phyloP scores from a whole-genome alignment of 2,329 filamentous ascomycete genomes.

The Elsinoe ampelina region DNA sequence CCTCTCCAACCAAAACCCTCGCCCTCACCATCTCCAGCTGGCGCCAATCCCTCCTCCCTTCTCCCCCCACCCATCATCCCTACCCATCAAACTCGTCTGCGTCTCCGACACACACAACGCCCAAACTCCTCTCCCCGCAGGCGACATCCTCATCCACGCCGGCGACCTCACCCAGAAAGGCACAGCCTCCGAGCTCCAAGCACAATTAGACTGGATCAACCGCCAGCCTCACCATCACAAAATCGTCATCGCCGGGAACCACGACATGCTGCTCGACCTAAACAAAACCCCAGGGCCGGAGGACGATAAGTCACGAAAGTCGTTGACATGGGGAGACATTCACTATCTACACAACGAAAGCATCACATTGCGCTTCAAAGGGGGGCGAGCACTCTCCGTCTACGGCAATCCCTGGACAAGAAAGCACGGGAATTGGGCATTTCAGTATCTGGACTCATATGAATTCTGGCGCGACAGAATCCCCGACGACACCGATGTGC shows the following conservation, averaged over 20 bases:
- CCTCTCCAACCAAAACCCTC: neutral
- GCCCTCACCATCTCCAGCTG: neutral
- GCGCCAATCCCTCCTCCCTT: neutral
- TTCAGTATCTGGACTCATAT: constrained; percentile 30
- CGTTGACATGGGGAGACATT: constrained; percentile 28
- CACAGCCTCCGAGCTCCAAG: constrained; percentile 17
- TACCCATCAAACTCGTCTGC: constrained; percentile 15
- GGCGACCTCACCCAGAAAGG: constrained; percentile 20
- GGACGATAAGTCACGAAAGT: constrained; percentile 14
- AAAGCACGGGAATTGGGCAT: constrained; percentile 49
- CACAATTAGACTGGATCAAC: constrained; percentile 18
- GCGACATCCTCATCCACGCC: constrained; percentile 22
- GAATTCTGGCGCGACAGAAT: constrained; percentile 21
- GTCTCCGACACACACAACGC: constrained; percentile 24
- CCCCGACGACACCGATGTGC: constrained; percentile 27
- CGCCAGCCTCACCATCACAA: constrained; percentile 19
- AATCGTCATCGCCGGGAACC: constrained; percentile 22
- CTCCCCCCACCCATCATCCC: neutral
- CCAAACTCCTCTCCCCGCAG: constrained; percentile 15
- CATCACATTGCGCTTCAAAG: constrained; percentile 41
- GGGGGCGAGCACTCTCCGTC: constrained; percentile 52
- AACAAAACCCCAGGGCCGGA: constrained; percentile 15
- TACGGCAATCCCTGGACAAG: constrained; percentile 65
- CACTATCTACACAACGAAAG: constrained; percentile 28
- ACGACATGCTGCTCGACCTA: constrained; percentile 18